Conservation (phyloP, 1,139 yeast genomes). For the Waltiozyma sp. region DNA sequence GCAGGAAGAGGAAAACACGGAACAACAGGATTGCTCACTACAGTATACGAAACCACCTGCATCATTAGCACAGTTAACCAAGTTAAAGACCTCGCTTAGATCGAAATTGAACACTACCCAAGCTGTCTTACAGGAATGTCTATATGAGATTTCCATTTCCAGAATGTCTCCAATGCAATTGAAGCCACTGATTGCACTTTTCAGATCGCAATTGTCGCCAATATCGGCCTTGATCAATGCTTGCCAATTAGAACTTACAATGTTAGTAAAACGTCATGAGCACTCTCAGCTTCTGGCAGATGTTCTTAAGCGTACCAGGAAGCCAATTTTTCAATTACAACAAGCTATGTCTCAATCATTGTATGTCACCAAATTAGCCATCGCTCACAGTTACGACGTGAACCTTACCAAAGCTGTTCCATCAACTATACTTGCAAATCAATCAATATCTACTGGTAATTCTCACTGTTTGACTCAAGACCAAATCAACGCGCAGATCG, state of each 20-base stretch:
- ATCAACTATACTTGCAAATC: constrained; percentile 10
- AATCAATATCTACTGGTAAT: constrained; percentile 11
- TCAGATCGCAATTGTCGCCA: constrained; percentile 24
- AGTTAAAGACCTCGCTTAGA: constrained; percentile 22
- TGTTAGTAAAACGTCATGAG: constrained; percentile 19
- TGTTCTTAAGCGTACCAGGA: constrained; percentile 23
- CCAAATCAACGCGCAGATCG: constrained; percentile 13
- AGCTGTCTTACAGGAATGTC: constrained; percentile 32
- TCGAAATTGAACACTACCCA: constrained; percentile 25
- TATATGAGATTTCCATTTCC: constrained; percentile 37
- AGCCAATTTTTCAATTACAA: constrained; percentile 25
- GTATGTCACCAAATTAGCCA: constrained; percentile 21
- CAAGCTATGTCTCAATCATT: constrained; percentile 24
- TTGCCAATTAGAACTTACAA: constrained; percentile 33
- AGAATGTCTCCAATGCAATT: constrained; percentile 33
- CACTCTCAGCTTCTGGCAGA: constrained; percentile 23
- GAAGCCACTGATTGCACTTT: constrained; percentile 24
- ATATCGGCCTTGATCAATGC: constrained; percentile 35
- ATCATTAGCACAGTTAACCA: constrained; percentile 14
- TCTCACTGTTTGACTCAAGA: constrained; percentile 4
- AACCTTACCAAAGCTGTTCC: constrained; percentile 13
- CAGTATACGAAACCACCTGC: not conserved
- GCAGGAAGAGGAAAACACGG: constrained; percentile 12
- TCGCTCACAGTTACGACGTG: constrained; percentile 33
- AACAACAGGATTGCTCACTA: constrained; percentile 3